Conservation (phyloP, 2,329 filamentous ascomycete genomes). For the Westerdykella ornata region DNA sequence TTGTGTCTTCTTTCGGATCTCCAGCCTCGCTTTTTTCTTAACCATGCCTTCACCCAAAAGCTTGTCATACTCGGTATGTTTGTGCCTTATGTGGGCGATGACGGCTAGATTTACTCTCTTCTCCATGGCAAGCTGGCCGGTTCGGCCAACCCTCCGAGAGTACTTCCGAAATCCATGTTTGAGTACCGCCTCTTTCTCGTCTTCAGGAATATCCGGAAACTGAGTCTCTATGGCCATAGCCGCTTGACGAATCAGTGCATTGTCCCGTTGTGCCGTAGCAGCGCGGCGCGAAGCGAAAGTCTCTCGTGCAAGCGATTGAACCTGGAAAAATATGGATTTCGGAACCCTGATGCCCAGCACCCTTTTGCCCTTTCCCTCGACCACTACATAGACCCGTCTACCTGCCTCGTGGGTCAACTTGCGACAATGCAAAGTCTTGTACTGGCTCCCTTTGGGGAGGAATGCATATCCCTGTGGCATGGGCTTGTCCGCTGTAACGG, state of each 20-base stretch:
- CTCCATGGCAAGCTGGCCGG: constrained; percentile 33
- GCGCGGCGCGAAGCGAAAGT: constrained; percentile 39
- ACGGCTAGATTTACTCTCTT: constrained; percentile 44
- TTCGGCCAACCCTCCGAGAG: constrained; percentile 46
- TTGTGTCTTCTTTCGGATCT: constrained; percentile 17
- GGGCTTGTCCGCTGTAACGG: constrained; percentile 12
- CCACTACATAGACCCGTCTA: constrained; percentile 24
- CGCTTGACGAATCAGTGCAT: constrained; percentile 14
- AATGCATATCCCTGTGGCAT: constrained; percentile 30
- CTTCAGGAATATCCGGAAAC: constrained; percentile 40
- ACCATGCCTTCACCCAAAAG: constrained; percentile 22
- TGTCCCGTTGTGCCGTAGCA: constrained; percentile 33
- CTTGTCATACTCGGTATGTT: constrained; percentile 44
- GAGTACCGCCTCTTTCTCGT: constrained; percentile 33
- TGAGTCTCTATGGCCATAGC: constrained; percentile 29
- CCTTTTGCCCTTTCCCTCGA: constrained; percentile 16
- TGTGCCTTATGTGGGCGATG: constrained; percentile 46
- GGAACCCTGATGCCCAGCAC: constrained; percentile 42
- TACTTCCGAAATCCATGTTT: constrained; percentile 42
- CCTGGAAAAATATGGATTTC: constrained; percentile 32
- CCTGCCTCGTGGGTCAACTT: constrained; percentile 26
- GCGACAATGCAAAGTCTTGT: constrained; percentile 31
- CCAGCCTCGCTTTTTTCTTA: constrained; percentile 19
- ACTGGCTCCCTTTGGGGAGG: constrained; percentile 29
- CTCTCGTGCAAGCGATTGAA: constrained; percentile 34